Evolutionary conservation across 768 basidiomycete genomes (phyloP).

Genomic region (Serpula lacrymans): DNA sequence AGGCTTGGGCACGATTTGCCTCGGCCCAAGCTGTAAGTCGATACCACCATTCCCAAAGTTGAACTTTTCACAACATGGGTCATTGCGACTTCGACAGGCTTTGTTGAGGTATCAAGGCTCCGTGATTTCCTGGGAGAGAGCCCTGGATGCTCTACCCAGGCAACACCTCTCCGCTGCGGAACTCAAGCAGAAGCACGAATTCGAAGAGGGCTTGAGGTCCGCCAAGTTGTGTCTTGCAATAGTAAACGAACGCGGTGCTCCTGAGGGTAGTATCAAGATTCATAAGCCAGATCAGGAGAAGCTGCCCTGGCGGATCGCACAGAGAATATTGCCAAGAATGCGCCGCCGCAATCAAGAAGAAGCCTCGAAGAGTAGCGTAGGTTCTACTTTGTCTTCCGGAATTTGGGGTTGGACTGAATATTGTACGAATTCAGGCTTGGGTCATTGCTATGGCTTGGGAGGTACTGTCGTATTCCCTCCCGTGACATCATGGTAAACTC

Average conservation of each 20-base stretch:
- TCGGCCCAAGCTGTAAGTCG: constrained; percentile 29
- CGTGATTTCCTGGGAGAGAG: constrained; percentile 20
- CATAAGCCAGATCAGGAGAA: constrained; percentile 1
- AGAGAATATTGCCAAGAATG: constrained; percentile 7
- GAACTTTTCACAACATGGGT: no score
- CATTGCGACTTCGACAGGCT: constrained; percentile 8
- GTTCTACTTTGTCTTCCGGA: no score
- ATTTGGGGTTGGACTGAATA: no score
- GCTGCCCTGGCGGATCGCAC: constrained; percentile 7
- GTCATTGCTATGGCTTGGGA: constrained; percentile 12
- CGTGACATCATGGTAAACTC: not conserved
- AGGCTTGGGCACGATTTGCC: constrained; percentile 41
- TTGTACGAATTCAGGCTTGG: constrained; percentile 17
- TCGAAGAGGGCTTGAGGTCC: constrained; percentile 22
- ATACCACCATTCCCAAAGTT: no score
- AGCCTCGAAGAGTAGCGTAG: constrained; percentile 5
- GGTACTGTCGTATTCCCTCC: constrained; percentile 2
- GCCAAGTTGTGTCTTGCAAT: constrained; percentile 17
- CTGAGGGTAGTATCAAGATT: not conserved
- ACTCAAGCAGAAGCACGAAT: constrained; percentile 33
- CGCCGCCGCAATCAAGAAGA: not conserved
- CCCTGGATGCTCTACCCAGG: constrained; percentile 25
- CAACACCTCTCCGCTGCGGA: constrained; percentile 28
- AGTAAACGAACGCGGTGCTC: not conserved
- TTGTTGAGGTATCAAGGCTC: constrained; percentile 8